Conservation (phyloP, 257 asterid species). For the Gynochthodes officinalis region DNA sequence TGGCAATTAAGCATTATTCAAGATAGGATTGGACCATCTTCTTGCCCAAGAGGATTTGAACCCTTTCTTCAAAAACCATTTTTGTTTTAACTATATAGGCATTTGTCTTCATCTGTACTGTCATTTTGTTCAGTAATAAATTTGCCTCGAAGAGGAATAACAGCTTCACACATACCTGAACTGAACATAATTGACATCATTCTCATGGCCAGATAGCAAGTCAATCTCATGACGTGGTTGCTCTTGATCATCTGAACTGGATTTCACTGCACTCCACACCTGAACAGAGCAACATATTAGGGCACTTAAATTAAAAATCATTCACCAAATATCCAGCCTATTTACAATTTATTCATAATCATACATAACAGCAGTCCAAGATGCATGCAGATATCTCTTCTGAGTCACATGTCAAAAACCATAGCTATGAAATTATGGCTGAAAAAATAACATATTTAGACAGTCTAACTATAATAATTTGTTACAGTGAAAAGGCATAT, state of each 20-base stretch:
- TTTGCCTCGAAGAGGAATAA: slow-evolving; percentile 3
- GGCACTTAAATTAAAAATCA: neutral
- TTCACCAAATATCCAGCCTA: neutral
- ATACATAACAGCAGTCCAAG: neutral
- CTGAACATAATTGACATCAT: slow-evolving; percentile 93
- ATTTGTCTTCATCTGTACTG: neutral
- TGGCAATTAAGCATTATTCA: neutral
- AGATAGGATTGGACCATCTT: neutral
- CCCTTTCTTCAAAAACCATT: neutral
- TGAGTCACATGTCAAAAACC: neutral
- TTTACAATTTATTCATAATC: neutral
- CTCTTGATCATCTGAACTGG: slow-evolving; percentile 63
- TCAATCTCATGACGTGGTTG: slow-evolving; percentile 85
- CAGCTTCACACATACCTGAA: slow-evolving; percentile 65
- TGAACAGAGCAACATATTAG: slow-evolving; percentile 28
- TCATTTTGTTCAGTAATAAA: neutral
- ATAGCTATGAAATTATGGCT: neutral
- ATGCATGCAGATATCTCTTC: neutral
- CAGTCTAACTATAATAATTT: neutral
- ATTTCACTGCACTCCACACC: slow-evolving; percentile 91
- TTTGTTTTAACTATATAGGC: neutral
- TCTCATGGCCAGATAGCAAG: slow-evolving; percentile 89
- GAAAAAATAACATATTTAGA: neutral
- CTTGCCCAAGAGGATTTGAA: neutral
- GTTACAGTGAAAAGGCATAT: neutral